A percentile compares a stretch with the other conserved stretches of the same genome.
These are phyloP conservation scores for Trichophyton simii DNA, from an alignment of 2,329 filamentous ascomycete species.

Conservation along the genomic window DNA sequence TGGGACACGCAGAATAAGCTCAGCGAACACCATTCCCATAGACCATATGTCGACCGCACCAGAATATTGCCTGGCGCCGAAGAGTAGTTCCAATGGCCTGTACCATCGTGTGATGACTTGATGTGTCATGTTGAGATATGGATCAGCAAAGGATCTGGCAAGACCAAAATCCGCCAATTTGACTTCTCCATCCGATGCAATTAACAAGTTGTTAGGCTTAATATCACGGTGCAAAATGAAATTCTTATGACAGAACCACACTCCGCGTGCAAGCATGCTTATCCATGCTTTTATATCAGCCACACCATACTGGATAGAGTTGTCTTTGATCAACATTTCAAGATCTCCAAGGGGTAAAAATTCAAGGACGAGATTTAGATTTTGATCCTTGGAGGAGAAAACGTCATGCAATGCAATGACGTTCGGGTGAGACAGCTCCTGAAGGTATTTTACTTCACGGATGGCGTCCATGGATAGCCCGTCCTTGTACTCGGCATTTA, in stretches of 20 bases:
- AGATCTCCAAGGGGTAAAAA: slow-evolving; percentile 88
- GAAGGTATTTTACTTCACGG: slow-evolving; percentile 88
- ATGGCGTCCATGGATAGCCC: slow-evolving; percentile 90
- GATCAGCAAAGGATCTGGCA: slow-evolving; percentile 77
- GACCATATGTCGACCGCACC: slow-evolving; percentile 92
- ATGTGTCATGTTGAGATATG: slow-evolving; percentile 75
- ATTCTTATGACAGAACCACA: slow-evolving; percentile 96
- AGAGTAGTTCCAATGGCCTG: slow-evolving; percentile 83
- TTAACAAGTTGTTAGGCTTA: slow-evolving; percentile 95
- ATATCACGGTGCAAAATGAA: slow-evolving; percentile 93
- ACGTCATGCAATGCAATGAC: slow-evolving; percentile 87
- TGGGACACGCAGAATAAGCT: slow-evolving; percentile 69
- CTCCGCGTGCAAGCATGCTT: slow-evolving; percentile 83
- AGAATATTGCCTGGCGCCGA: slow-evolving; percentile 76
- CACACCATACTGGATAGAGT: slow-evolving; percentile 65
- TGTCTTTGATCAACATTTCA: slow-evolving; percentile 85
- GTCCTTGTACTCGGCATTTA: slow-evolving; percentile 56
- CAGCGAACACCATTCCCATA: slow-evolving; percentile 83
- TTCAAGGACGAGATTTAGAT: slow-evolving; percentile 90
- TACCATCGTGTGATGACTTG: slow-evolving; percentile 98
- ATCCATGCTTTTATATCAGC: slow-evolving; percentile 98
- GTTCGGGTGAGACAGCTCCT: slow-evolving; percentile 88
- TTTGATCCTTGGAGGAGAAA: slow-evolving; percentile 92
- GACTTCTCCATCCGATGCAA: slow-evolving; percentile 81
- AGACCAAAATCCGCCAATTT: slow-evolving; percentile 98